phyloP scores from a whole-genome alignment of 1,139 yeast species.

The Lipomyces yarrowii region DNA sequence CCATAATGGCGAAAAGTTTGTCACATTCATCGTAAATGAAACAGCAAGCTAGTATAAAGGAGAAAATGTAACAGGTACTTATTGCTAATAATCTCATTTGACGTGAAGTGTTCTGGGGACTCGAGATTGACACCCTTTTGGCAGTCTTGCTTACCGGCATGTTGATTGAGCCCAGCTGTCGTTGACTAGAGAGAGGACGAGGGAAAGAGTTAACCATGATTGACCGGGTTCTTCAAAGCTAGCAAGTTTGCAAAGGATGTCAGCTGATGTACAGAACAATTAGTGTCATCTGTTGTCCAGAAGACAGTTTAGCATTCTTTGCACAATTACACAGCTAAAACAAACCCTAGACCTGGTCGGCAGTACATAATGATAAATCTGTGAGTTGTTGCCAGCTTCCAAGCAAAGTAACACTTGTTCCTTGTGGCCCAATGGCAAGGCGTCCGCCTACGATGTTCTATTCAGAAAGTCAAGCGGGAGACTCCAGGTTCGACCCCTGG shows the following conservation, averaged over 20 bases:
- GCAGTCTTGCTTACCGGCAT: neutral
- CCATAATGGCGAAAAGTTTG: neutral
- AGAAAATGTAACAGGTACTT: neutral
- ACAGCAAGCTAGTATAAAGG: neutral
- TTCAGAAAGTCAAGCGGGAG: slow-evolving; percentile 37
- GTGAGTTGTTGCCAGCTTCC: neutral
- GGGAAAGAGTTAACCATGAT: neutral
- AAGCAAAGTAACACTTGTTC: slow-evolving; percentile 26
- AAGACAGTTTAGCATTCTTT: neutral
- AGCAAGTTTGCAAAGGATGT: neutral
- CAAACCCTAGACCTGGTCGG: neutral
- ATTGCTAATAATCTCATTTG: neutral
- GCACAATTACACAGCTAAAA: neutral
- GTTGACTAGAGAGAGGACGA: neutral
- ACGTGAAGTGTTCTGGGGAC: neutral
- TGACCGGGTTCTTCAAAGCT: neutral
- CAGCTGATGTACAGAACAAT: neutral
- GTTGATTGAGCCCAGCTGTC: neutral
- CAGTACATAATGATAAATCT: neutral
- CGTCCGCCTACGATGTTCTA: slow-evolving; percentile 38
- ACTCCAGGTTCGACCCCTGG: slow-evolving; percentile 47
- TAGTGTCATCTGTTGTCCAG: neutral
- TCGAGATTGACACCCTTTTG: neutral
- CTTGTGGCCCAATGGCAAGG: slow-evolving; percentile 41
- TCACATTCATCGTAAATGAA: neutral